Evolutionary conservation across 2,329 filamentous ascomycete species (phyloP), one percentile per base, ranked within the genome.

Genomic region (Sclerotinia sclerotiorum): DNA sequence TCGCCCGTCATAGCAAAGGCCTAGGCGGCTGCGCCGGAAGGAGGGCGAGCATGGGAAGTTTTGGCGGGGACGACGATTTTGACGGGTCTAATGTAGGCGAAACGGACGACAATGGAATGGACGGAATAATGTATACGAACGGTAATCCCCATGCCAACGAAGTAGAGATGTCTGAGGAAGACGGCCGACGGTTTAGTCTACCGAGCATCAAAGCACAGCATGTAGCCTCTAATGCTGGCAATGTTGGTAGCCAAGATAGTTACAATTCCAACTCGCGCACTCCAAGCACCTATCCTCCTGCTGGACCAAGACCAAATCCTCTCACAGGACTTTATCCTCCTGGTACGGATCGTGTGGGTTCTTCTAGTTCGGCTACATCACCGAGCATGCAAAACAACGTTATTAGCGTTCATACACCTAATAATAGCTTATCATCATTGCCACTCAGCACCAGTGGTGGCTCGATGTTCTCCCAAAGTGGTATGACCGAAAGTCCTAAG

Each of bases 1-100:
- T 99, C 66, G 95, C 95, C 56, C 88, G 95, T 70, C 95, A 99
- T 78, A 97, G 92, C 78, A 98, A 98, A 80, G 95, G 95, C 46
- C 91, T 94, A 66, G 95, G 95, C 66, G 95, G 95, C 60, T 99
- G 95, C 80, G 95, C 96, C 17, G 95, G 95, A 68, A 88, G 95
- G 68, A 86, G 95, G 72, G 89, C 93, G 51, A 97, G 94, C 75
- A 89, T 93, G 85, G 90, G 90, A 55, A 90, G 90, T 77, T 96
- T 93, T 78, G 90, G 87, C 39, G 89, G 90, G 24, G 91, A 93
- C 48, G 92, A 94, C 66, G 91, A 95, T 58, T 83, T 88, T 69
- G 84, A 86, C 62, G 86, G 84, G 24, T 79, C 82, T 24, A 82
- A 83, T 61, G 83, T 84, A 56, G 82, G 78, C 24, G 82, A 82